Evolutionary conservation across 768 basidiomycete genomes (phyloP).

Genomic region (Sarcomyxa edulis): DNA sequence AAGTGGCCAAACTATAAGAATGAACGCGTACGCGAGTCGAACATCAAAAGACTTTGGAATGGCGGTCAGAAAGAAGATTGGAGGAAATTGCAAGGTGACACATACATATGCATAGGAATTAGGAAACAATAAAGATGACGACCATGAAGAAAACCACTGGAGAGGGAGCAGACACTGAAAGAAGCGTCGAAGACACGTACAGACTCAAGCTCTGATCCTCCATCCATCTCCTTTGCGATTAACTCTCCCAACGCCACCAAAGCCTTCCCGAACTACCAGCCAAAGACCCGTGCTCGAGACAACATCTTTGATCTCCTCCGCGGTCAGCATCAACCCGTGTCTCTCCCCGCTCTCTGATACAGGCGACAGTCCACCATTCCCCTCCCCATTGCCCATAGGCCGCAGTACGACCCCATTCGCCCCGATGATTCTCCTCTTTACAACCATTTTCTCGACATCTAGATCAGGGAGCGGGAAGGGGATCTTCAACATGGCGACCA

Average conservation of each 20-base stretch:
- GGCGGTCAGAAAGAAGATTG: no score
- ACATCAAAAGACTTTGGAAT: no score
- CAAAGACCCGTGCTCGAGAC: slow-evolving; percentile 86
- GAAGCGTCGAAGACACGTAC: not conserved
- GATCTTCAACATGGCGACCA: slow-evolving; percentile 86
- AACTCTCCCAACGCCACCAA: slow-evolving; percentile 83
- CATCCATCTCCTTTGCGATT: slow-evolving; percentile 76
- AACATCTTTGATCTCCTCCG: slow-evolving; percentile 92
- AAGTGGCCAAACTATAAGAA: no score
- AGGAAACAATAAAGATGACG: no score
- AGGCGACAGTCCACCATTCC: slow-evolving; percentile 2
- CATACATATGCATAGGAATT: no score
- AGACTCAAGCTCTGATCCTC: slow-evolving; percentile 55
- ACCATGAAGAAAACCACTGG: no score
- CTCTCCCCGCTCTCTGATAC: not conserved
- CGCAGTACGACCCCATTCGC: slow-evolving; percentile 23
- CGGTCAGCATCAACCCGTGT: slow-evolving; percentile 68
- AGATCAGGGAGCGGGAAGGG: slow-evolving; percentile 87
- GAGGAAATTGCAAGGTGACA: no score
- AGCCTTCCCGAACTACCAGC: slow-evolving; percentile 89
- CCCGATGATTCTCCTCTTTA: slow-evolving; percentile 44
- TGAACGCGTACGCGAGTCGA: no score
- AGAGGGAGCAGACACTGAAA: no score
- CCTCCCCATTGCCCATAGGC: slow-evolving; percentile 4
- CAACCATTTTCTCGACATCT: slow-evolving; percentile 55